Evolutionary conservation across 257 asterid genomes (phyloP), one percentile per base, ranked within the genome.

Genomic region (Penstemon eatonii): DNA sequence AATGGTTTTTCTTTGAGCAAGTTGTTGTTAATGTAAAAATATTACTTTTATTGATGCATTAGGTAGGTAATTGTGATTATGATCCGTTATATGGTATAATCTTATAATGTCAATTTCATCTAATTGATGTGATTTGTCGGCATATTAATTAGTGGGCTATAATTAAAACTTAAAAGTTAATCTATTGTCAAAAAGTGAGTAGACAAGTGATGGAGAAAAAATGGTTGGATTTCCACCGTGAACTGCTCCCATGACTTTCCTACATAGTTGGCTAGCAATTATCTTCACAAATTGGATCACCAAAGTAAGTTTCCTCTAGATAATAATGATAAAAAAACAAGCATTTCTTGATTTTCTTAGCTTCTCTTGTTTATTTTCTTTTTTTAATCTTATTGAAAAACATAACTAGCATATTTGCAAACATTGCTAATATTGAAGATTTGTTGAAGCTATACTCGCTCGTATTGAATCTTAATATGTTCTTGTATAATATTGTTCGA

Each of bases 91-190:
- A 15, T 15, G 18, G 63, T 65, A 62, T 53, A 70, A 73, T 78
- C 73, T 15, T 15, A 15, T 56, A 3, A 47, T 46, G 69, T 63
- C 58, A 63, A 63, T 73, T 51, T 67, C 60, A 66, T 63, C 70
- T 67, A 71, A 70, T 75, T 67, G 82, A 78, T 85, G 76, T 74
- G 82, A 75, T 75, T 75, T 80, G 90, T 81, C 79, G 75, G 79
- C 74, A 69, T 60, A 80, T 84, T 67, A 76, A 80, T 84, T 67
- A 76, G 83, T 76, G 83, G 73, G 76, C 56, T 65, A 82, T 79
- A 64, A 85, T 87, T 82, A 78, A 72, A 74, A 62, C 78, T 76
- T 77, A 61, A 66, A 67, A 55, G 76, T 63, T 70, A 80, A 79
- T 82, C 76, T 58, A 68, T 82, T 80, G 62, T 60, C 66, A 70